These are phyloP conservation scores for Annulohypoxylon maeteangense DNA, from an alignment of 495 filamentous ascomycete genomes.

Conservation along the genomic window DNA sequence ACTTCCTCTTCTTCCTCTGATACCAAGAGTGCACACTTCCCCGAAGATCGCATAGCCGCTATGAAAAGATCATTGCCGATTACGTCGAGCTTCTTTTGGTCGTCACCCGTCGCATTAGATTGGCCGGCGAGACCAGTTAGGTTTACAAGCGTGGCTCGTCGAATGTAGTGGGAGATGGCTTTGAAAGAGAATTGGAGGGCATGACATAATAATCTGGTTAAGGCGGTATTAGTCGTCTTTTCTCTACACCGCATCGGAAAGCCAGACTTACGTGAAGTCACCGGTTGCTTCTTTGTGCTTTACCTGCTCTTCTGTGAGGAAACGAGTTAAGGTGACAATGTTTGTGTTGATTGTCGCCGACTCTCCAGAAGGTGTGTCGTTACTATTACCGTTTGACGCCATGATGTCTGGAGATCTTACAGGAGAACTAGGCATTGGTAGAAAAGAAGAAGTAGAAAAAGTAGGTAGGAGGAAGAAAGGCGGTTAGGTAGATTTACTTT, in stretches of 20 bases:
- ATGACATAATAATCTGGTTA: constrained; percentile 85
- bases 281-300: constrained; percentile 95
- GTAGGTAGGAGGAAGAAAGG: not conserved
- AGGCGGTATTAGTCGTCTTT: constrained; percentile 1
- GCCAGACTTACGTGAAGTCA: constrained; percentile 90
- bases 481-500: constrained; percentile 5
- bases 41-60: constrained; percentile 89
- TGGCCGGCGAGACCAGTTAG: constrained; percentile 94
- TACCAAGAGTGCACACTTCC: constrained; percentile 87
- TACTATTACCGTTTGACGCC: constrained; percentile 49
- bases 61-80: constrained; percentile 99
- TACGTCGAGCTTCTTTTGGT: constrained; percentile 99
- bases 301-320: constrained; percentile 93
- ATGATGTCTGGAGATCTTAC: constrained; percentile 36
- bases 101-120: constrained; percentile 94
- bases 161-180: constrained; percentile 99
- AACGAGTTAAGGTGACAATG: constrained; percentile 93
- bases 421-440: not conserved
- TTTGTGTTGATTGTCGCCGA: constrained; percentile 89
- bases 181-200: constrained; percentile 99
- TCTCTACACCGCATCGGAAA: not conserved
- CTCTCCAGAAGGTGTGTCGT: constrained; percentile 54
- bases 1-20: constrained; percentile 96
- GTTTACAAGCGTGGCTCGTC: constrained; percentile 95
- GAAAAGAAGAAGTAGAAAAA: not conserved